Base-by-base conservation (phyloP, 1,284 basidiomycete species). In the Heterobasidion irregulare region DNA sequence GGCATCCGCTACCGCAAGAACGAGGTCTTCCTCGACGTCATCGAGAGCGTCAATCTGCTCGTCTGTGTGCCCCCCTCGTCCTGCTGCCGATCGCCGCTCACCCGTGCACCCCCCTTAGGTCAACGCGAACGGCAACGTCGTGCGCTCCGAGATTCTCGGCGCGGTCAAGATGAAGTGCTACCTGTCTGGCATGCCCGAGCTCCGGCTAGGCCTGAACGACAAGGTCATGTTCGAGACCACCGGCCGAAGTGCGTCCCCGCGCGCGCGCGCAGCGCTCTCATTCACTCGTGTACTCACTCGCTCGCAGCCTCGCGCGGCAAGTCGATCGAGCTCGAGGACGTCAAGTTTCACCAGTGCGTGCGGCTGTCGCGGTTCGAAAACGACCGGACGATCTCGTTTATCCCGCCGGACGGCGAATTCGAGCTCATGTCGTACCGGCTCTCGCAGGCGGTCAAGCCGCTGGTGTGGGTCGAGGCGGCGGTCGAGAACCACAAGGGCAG, bases 151-250 rank as follows among this genome's bases (percentile, higher is more conserved):
- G 73, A 99, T 99, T 63, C 75, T 99, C 2, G 97, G 97, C 8
- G 93, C 95, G 0, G 82, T 99, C 67, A 98, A 99, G 80, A 98
- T 99, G 96, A 99, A 99, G 73, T 99, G 96, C 70, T 99, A 98
- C 70, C 80, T 99, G 2, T 94, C 92, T 9, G 97, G 97, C 16
- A 99, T 99, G 97, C 97, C 97, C 10, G 97, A 99, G 69, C 77
- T 99, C 53, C 79, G 97, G 52, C 72, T 99, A 35, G 97, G 97
- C 0, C 76, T 99, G 56, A 99, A 99, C 72, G 97, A 99, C 75
- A 99, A 99, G 74, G 95, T 98, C 5, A 55, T 55, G 54, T 55
- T 55, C 33, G 54, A 55, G 73, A 92, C 80, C 63, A 99, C 95
- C 2, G 96, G 97, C 10, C 80, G 96, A 65, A 92, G 92, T 94